Evolutionary conservation across 177 flowering plant species (phyloP), one percentile per base, ranked within the genome.

Genomic region (Vitis hybrid): DNA sequence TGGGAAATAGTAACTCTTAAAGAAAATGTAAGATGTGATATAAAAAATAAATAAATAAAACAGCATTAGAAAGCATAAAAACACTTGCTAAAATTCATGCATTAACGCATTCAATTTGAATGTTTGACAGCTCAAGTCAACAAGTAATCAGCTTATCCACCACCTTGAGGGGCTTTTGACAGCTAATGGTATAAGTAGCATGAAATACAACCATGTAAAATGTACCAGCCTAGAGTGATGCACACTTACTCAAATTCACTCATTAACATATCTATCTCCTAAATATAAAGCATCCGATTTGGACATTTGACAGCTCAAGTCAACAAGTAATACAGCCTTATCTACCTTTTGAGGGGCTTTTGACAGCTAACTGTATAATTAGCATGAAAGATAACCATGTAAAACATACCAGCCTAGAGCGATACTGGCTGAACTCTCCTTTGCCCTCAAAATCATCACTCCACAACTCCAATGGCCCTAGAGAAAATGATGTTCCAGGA

Each of bases 211-310:
- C 21, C 46, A 70, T 50, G 48, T 66, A 32, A 56, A 51, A 70
- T 87, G 62, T 88, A 96, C 99, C 90, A 93, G 86, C 80, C 83
- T 88, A 60, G 90, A 84, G 64, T 97, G 99, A 73, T 92, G 90
- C 58, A 35, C 40, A 35, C 14, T 18, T 30, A 32, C 35, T 32
- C 12, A 15, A 14, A 27, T 5, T 14, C 7, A 5, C 0, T 11
- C 15, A 35, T 57, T 46, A 46, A 40, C 54, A 40, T 3, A 35
- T 35, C 40, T 35, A 35, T 35, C 40, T 35, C 40, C 40, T 35
- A 35, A 65, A 24, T 24, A 56, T 21, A n/a, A 55, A 40, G 27
- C 21, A 66, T 55, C 51, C 1, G 21, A 57, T 66, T 55, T 17
- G 2, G 6, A 56, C 21, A 17, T 15, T 17, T 15, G 52, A 62